phyloP scores from a whole-genome alignment of 805 yeast species.

The Ogataea allantospora region DNA sequence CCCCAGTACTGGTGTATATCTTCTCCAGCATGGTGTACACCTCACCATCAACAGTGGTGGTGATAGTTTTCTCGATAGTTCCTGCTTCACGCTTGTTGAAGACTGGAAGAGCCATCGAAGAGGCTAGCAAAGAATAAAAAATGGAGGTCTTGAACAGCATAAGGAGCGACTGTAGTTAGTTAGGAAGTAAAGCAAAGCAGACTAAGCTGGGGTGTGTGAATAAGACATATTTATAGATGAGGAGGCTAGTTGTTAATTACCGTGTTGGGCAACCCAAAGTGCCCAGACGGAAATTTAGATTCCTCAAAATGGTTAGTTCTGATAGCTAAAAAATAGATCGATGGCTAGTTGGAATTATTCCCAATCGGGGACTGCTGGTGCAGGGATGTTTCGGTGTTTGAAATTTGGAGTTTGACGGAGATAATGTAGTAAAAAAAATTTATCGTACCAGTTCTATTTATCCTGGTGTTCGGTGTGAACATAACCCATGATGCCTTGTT shows the following conservation, averaged over 20 bases:
- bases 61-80: conserved; percentile 15
- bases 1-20: conserved; percentile 31
- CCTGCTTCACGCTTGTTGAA: conserved; percentile 8
- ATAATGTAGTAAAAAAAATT: too few relatives aligned
- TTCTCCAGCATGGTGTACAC: conserved; percentile 23
- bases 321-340: not conserved
- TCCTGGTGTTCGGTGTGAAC: too few relatives aligned
- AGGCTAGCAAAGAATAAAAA: conserved; percentile 10
- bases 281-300: not conserved
- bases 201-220: not conserved
- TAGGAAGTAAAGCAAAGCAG: conserved; percentile 5
- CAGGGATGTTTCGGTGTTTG: too few relatives aligned
- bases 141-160: conserved; percentile 15
- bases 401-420: too few relatives aligned
- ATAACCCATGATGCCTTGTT: too few relatives aligned
- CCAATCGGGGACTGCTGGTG: conserved; percentile 3
- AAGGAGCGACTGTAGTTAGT: conserved; percentile 11
- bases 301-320: not conserved
- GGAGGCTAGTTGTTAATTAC: conserved; percentile 7
- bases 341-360: conserved; percentile 6
- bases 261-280: conserved; percentile 1
- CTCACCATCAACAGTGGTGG: conserved; percentile 21
- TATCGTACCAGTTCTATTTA: too few relatives aligned
- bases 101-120: conserved; percentile 18
- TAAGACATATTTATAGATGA: not conserved